These are phyloP conservation scores for Geotrichum cucujoidarum DNA, from an alignment of 1,139 yeast species.

Conservation along the genomic window DNA sequence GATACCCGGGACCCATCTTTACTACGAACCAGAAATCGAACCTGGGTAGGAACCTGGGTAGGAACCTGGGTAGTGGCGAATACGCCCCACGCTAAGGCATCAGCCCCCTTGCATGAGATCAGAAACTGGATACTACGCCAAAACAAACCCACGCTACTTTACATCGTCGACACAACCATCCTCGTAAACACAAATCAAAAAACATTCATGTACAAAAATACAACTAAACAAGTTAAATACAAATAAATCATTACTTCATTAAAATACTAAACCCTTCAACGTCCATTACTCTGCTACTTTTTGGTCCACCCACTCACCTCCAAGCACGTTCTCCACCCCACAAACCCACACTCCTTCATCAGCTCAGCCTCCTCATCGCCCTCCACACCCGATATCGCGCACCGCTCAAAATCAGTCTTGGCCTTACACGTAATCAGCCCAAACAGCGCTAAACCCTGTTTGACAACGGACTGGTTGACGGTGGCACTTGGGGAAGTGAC, in stretches of 20 bases:
- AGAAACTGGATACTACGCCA: too few species aligned
- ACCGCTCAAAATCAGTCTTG: conserved; percentile 31
- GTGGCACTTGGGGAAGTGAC: conserved; percentile 41
- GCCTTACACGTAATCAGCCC: conserved; percentile 51
- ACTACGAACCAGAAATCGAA: too few species aligned
- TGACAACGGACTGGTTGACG: background rate
- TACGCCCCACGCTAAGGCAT: too few species aligned
- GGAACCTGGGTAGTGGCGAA: too few species aligned
- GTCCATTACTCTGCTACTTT: background rate
- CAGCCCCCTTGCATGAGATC: too few species aligned
- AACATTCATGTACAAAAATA: background rate
- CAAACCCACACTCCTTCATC: conserved; percentile 26
- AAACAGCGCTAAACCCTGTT: conserved; percentile 51
- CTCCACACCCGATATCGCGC: conserved; percentile 32
- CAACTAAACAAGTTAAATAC: background rate
- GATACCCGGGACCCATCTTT: too few species aligned
- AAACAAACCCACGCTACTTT: too few species aligned
- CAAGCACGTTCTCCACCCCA: conserved; percentile 28
- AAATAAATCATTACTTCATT: background rate
- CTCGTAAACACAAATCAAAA: too few species aligned
- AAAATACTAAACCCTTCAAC: too few species aligned
- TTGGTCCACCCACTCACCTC: conserved; percentile 8
- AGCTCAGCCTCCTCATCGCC: conserved; percentile 1
- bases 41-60: too few species aligned
- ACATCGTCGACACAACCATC: too few species aligned